Conservation (phyloP, 257 asterid genomes). For the Capsicum rhomboideum region DNA sequence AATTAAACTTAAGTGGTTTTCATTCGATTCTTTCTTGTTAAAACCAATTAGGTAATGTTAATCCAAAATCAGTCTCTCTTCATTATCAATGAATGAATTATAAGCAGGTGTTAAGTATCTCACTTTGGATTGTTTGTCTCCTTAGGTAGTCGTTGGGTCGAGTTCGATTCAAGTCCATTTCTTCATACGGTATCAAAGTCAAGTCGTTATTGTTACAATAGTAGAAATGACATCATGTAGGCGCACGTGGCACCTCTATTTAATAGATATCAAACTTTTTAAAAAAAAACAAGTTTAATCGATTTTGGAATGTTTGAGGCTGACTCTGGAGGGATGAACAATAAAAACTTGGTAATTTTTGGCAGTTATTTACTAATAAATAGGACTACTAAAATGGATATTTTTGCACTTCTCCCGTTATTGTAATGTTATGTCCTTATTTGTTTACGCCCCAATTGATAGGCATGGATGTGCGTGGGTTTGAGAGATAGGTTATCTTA, state of each 20-base stretch:
- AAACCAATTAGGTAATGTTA: background rate
- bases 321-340: background rate
- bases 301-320: background rate
- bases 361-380: background rate
- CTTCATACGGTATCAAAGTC: background rate
- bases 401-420: no score
- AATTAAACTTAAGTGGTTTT: background rate
- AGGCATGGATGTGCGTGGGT: accelerated
- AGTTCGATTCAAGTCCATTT: background rate
- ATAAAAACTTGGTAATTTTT: background rate
- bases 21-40: background rate
- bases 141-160: background rate
- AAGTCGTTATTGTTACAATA: background rate
- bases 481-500: background rate
- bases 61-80: background rate
- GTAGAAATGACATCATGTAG: background rate
- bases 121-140: background rate
- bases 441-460: background rate
- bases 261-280: no score
- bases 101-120: background rate
- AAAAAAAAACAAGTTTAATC: no score
- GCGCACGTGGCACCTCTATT: background rate
- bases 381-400: no score
- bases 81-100: background rate
- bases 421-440: background rate